Evolutionary conservation across 345 rosid species (phyloP), one percentile per base, ranked within the genome.

Genomic region (Hypericum perforatum): DNA sequence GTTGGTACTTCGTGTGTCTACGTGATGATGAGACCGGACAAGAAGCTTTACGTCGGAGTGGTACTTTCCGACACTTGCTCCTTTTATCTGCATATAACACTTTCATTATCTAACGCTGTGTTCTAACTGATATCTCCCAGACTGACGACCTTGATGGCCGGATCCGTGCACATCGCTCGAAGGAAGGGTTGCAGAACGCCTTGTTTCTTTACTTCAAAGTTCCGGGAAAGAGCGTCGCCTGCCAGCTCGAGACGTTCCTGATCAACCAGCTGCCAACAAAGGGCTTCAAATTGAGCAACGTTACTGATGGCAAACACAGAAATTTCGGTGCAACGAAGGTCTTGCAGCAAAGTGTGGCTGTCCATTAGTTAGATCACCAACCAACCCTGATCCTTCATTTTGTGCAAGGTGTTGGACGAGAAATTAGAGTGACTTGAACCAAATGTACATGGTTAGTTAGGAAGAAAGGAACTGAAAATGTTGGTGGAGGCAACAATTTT

Each of bases 101-200:
- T 22, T 22, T 22, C 32, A 22, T 22, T 4, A 22, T 22, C 32
- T 22, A 22, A 22, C 4, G 32, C 1, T 1, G 32, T 22, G 32
- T 22, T 22, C 32, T 22, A 22, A 22, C 32, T 22, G 32, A 22
- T 22, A 22, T 22, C 32, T 22, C 32, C 45, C 78, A 84, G 98
- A 88, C 89, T 5, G 98, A 92, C 73, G 88, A 92, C 76, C 89
- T 92, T 60, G 94, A 80, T 42, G 95, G 98, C 29, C 68, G 95
- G 56, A 64, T 92, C 36, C 79, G 76, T 5, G 6, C 85, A 0
- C 98, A 92, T 66, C 71, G 96, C 0, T 71, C 73, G 1, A 85
- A 74, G 75, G 85, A 77, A 44, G 95, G 86, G 55, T 39, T 83
- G 82, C 75, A 72, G 60, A 80, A 63, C 41, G 85, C 94, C 6